These are phyloP conservation scores for Microbotryomycetes sp. DNA, from an alignment of 1,284 basidiomycete genomes.

Conservation along the genomic window DNA sequence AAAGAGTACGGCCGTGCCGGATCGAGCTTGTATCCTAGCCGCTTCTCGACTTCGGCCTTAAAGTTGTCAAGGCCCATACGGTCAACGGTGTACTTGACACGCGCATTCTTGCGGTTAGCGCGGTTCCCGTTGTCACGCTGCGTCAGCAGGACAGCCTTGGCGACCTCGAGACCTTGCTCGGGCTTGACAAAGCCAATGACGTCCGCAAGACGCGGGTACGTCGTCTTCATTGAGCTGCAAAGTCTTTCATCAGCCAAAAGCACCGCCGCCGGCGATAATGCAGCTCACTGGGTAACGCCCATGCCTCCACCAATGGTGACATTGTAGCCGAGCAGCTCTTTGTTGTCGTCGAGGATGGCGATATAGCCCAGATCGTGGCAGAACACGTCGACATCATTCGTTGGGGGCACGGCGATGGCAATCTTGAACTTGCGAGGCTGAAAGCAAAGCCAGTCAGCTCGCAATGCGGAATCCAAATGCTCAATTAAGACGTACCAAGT, in stretches of 20 bases:
- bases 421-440: conserved; percentile 76
- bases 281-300: conserved; percentile 78
- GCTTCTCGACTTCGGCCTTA: conserved; percentile 82
- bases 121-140: conserved; percentile 97
- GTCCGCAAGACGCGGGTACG: conserved; percentile 83
- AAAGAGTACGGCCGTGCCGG: conserved; percentile 73
- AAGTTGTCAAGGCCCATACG: conserved; percentile 81
- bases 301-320: conserved; percentile 70
- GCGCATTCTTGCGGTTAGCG: conserved; percentile 67
- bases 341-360: conserved; percentile 55
- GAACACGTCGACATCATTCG: conserved; percentile 94
- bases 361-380: conserved; percentile 69
- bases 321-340: conserved; percentile 44
- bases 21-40: conserved; percentile 69
- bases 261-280: background rate
- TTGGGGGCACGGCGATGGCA: conserved; percentile 90
- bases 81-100: conserved; percentile 75
- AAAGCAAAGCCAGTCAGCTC: background rate
- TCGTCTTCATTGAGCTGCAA: conserved; percentile 81
- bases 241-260: background rate
- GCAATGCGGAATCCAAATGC: background rate
- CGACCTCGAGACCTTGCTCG: conserved; percentile 77
- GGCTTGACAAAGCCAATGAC: conserved; percentile 87
- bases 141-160: conserved; percentile 86
- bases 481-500: conserved; percentile 63